Conservation (phyloP, 2,329 filamentous ascomycete genomes). For the Amesomyces nigricolor region DNA sequence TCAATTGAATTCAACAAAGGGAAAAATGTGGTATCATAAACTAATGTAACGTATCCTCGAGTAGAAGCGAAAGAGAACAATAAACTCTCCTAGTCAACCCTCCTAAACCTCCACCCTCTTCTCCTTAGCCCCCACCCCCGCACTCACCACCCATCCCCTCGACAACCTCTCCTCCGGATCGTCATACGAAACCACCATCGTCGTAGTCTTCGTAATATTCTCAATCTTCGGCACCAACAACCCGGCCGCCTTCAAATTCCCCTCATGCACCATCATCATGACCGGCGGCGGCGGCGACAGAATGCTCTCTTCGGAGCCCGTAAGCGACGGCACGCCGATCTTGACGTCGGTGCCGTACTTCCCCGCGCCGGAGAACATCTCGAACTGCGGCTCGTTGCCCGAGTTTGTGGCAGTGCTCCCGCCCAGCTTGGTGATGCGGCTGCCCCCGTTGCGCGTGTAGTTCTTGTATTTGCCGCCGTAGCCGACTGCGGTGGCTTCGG, state of each 20-base stretch:
- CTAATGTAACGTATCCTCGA: too few species aligned
- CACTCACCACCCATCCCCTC: not conserved
- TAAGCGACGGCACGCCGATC: not conserved
- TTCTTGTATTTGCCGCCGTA: conserved; percentile 21
- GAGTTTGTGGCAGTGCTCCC: not conserved
- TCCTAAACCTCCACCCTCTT: too few species aligned
- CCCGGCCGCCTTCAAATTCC: not conserved
- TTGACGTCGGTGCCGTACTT: conserved; percentile 12
- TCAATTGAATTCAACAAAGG: too few species aligned
- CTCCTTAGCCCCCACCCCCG: not conserved
- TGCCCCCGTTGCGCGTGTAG: conserved; percentile 12
- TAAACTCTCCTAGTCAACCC: too few species aligned
- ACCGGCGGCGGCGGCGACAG: conserved; percentile 1
- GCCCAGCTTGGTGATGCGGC: conserved; percentile 3
- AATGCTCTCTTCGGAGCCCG: conserved; percentile 22
- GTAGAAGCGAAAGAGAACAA: too few species aligned
- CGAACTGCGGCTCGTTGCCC: conserved; percentile 6
- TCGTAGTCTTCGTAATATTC: conserved; percentile 12
- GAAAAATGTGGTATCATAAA: too few species aligned
- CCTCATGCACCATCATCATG: too few species aligned
- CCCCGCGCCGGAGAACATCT: conserved; percentile 13
- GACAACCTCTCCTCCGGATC: not conserved
- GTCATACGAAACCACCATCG: conserved; percentile 6
- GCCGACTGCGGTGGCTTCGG: conserved; percentile 28
- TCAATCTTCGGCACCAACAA: not conserved